Conservation (phyloP, 331 rosid genomes). For the Malus hybrid region DNA sequence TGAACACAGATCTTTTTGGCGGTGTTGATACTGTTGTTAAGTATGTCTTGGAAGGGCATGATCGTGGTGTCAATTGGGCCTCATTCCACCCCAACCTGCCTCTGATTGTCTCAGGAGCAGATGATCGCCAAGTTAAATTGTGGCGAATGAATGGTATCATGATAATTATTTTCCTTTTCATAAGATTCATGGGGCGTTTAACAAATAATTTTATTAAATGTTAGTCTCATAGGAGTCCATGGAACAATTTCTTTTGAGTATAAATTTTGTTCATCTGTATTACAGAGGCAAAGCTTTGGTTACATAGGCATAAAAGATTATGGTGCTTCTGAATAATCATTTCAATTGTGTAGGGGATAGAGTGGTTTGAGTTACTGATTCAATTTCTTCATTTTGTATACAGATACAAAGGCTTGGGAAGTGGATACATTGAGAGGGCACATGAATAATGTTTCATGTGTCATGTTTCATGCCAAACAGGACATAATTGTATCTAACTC, state of each 20-base stretch:
- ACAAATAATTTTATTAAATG: neutral
- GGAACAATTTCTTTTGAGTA: neutral
- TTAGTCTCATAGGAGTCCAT: neutral
- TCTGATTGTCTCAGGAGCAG: constrained; percentile 95
- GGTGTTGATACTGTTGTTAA: constrained; percentile 89
- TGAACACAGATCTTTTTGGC: constrained; percentile 95
- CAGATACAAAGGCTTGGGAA: constrained; percentile 99
- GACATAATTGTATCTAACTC: constrained; percentile 95
- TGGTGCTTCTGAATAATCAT: neutral
- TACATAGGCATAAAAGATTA: neutral
- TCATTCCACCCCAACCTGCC: constrained; percentile 89
- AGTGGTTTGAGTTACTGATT: neutral
- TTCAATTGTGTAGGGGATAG: neutral
- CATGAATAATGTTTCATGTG: constrained; percentile 96
- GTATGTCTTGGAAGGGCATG: constrained; percentile 98
- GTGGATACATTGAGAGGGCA: constrained; percentile 96
- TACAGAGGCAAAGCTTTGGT: neutral
- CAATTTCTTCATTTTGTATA: constrained; percentile 10
- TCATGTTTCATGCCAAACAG: constrained; percentile 89
- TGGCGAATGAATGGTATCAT: constrained; percentile 95
- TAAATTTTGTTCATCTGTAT: neutral
- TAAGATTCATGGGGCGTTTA: neutral
- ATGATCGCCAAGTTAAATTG: constrained; percentile 91
- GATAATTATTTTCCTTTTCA: neutral
- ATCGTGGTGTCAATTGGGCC: constrained; percentile 99